Conservation (phyloP, 257 asterid genomes). For the Salvia hispanica region DNA sequence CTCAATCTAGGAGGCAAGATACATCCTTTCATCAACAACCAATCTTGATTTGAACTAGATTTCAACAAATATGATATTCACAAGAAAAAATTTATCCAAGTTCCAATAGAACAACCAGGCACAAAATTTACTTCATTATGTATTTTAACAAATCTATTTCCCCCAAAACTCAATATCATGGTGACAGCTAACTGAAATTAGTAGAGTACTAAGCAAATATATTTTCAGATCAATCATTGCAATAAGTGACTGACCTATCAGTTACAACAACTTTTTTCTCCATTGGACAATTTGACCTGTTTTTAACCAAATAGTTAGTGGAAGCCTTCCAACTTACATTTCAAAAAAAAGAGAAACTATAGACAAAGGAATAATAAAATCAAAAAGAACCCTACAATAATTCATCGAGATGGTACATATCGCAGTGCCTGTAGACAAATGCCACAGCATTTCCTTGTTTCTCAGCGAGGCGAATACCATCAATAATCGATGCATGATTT, state of each 20-base stretch:
- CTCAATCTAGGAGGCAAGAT: slow-evolving; percentile 1
- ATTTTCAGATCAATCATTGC: slow-evolving; percentile 20
- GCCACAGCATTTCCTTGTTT: slow-evolving; percentile 65
- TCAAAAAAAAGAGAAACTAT: slow-evolving; percentile 17
- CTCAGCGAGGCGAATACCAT: slow-evolving; percentile 96
- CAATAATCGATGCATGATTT: slow-evolving; percentile 96
- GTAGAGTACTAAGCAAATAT: slow-evolving; percentile 5
- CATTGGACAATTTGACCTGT: slow-evolving; percentile 87
- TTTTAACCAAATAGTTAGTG: slow-evolving; percentile 25
- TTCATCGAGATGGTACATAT: slow-evolving; percentile 85
- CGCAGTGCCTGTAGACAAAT: slow-evolving; percentile 82
- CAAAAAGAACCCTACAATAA: slow-evolving; percentile 61
- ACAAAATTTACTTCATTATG: neutral
- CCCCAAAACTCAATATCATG: slow-evolving; percentile 2
- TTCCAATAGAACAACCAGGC: neutral
- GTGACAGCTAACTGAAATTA: slow-evolving; percentile 8
- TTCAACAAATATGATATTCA: neutral
- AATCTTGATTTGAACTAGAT: neutral
- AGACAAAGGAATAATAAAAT: slow-evolving; percentile 19
- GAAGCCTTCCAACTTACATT: slow-evolving; percentile 22
- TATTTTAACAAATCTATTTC: neutral
- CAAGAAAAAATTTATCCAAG: neutral
- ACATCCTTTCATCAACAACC: slow-evolving; percentile 16
- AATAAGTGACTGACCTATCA: slow-evolving; percentile 69
- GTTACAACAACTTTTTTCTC: slow-evolving; percentile 90